These are phyloP conservation scores for Escallonia herrerae DNA, from an alignment of 129 eudicot species.

Conservation along the genomic window DNA sequence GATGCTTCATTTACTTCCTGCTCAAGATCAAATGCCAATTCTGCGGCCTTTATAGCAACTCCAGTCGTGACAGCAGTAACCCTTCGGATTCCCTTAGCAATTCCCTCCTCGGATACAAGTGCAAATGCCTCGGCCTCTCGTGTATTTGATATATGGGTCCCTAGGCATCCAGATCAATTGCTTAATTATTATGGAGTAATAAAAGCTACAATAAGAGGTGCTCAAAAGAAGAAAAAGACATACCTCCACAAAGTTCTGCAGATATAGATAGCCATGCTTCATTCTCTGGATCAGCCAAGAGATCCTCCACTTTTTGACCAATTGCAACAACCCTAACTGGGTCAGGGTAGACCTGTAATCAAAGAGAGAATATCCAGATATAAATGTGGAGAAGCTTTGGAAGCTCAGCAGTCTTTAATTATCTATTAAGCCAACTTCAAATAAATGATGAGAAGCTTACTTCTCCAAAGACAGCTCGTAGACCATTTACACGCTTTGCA, in stretches of 20 bases:
- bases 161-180: constrained; percentile 23
- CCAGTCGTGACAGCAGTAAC: constrained; percentile 87
- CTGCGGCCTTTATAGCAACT: constrained; percentile 62
- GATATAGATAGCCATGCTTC: constrained; percentile 76
- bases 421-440: not conserved
- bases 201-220: not conserved
- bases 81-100: constrained; percentile 93
- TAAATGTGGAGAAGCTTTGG: not conserved
- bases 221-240: not conserved
- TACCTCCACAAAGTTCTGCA: constrained; percentile 94
- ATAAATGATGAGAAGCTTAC: constrained; percentile 25
- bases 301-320: constrained; percentile 78
- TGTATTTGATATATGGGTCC: constrained; percentile 91
- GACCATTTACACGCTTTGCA: constrained; percentile 71
- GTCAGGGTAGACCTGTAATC: constrained; percentile 80
- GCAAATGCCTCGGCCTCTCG: constrained; percentile 89
- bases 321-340: constrained; percentile 89
- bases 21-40: constrained; percentile 63
- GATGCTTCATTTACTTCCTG: constrained; percentile 72
- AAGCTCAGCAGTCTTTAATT: not conserved
- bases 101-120: constrained; percentile 90
- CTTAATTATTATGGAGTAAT: not conserved
- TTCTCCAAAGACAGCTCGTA: constrained; percentile 98
- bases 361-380: not conserved
- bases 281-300: constrained; percentile 71